Evolutionary conservation across 2,329 filamentous ascomycete genomes (phyloP), one percentile per base, ranked within the genome.

Genomic region (Daldinia sp.): DNA sequence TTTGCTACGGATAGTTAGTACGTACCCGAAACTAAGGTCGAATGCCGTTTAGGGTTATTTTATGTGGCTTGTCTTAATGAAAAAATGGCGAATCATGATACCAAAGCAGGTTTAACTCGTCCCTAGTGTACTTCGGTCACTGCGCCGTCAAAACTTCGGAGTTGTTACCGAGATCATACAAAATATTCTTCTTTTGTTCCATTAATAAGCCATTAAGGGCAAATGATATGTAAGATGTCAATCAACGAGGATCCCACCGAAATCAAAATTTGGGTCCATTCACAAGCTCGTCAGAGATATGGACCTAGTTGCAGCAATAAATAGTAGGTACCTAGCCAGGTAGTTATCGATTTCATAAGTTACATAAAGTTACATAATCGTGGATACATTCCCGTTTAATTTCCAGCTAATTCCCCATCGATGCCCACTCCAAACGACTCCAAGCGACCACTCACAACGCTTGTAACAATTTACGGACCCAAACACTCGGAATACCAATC

Each of bases 161-260:
- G 35, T 54, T 29, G 27, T 35, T 55, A 61, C 61, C 58, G 61
- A 67, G 50, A 49, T 34, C 61, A 64, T 56, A 48, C n/a, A n/a
- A n/a, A n/a, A n/a, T n/a, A n/a, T n/a, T n/a, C n/a, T n/a, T n/a
- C n/a, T 21, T 39, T 23, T 41, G 53, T 57, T 39, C 27, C 39
- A 52, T 39, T 7, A 27, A 32, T 23, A 48, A 54, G 57, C 48
- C 27, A 30, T 57, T 11, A 27, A 27, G 34, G 17, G 19, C 54
- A 48, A 48, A 48, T 48, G 45, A 48, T n/a, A 32, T 32, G 29
- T 6, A 30, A 48, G 17, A 48, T 48, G 45, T 19, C 27, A 35
- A 51, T 61, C 32, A 41, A 55, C 49, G 6, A 13, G 13, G 32
- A 47, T 50, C 54, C 54, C 37, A 49, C 25, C 32, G 32, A 45